These are phyloP conservation scores for Hebeloma cylindrosporum DNA, from an alignment of 768 basidiomycete species.

Conservation along the genomic window DNA sequence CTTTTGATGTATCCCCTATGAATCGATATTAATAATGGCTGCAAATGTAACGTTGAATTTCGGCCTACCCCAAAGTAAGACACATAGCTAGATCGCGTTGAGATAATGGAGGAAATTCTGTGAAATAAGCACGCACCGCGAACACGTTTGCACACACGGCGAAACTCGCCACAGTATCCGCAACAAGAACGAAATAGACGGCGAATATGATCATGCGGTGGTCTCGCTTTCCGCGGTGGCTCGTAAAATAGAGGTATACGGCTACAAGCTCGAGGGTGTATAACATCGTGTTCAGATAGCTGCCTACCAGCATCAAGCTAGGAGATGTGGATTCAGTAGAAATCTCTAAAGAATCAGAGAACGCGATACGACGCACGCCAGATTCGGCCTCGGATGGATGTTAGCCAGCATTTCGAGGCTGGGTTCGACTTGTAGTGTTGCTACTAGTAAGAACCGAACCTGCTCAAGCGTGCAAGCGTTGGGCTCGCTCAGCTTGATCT, in stretches of 20 bases:
- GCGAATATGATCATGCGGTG: not conserved
- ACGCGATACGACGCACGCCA: no score
- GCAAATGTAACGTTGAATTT: not conserved
- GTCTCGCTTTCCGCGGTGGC: slow-evolving; percentile 6
- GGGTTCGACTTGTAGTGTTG: no score
- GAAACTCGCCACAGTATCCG: slow-evolving; percentile 14
- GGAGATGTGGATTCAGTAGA: no score
- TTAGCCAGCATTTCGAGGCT: no score
- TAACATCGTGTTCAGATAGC: slow-evolving; percentile 12
- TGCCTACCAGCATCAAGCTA: slow-evolving; percentile 11
- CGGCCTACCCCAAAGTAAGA: slow-evolving; percentile 7
- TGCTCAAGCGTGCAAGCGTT: no score
- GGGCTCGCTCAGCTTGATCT: no score
- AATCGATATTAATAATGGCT: not conserved
- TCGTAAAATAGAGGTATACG: slow-evolving; percentile 7
- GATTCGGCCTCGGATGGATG: no score
- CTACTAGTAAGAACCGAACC: no score
- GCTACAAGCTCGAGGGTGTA: slow-evolving; percentile 14
- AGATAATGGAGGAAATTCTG: not conserved
- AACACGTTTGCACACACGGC: slow-evolving; percentile 8
- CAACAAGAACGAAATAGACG: slow-evolving; percentile 5
- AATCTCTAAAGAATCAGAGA: no score
- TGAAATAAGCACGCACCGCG: slow-evolving; percentile 7
- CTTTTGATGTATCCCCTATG: not conserved
- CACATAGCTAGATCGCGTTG: not conserved